These are phyloP conservation scores for Areca catechu DNA, from an alignment of 176 grass and related monocot genomes.

Conservation along the genomic window DNA sequence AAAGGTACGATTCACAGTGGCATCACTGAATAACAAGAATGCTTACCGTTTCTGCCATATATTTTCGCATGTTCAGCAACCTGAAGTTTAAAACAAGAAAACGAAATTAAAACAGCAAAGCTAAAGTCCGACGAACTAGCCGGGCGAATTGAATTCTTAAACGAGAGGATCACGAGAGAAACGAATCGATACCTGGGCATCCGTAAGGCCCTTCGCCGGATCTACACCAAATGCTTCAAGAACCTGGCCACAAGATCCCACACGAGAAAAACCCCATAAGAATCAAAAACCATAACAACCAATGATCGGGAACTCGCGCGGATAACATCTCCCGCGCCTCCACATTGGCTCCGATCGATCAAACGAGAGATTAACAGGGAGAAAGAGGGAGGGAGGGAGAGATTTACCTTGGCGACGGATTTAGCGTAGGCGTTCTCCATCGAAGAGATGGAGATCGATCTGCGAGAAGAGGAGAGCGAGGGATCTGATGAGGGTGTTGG, in stretches of 20 bases:
- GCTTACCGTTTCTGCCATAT: slow-evolving; percentile 72
- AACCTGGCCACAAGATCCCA: slow-evolving; percentile 37
- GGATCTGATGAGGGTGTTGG: background rate
- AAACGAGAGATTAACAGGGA: too few relatives aligned
- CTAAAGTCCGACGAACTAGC: background rate
- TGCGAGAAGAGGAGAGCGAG: background rate
- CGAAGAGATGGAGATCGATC: slow-evolving; percentile 15
- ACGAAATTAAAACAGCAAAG: slow-evolving; percentile 12
- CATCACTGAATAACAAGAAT: background rate
- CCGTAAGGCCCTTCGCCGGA: slow-evolving; percentile 72
- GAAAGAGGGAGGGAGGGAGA: background rate
- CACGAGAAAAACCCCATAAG: too few relatives aligned
- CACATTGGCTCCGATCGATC: too few relatives aligned
- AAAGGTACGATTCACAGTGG: too few relatives aligned
- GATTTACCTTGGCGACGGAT: slow-evolving; percentile 69
- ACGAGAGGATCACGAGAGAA: slow-evolving; percentile 11
- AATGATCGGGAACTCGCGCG: too few relatives aligned
- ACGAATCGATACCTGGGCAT: slow-evolving; percentile 49
- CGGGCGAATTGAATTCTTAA: background rate
- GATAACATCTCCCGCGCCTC: too few relatives aligned
- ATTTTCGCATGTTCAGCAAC: slow-evolving; percentile 59
- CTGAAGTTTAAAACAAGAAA: slow-evolving; percentile 41
- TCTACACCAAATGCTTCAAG: slow-evolving; percentile 83
- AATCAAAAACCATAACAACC: too few relatives aligned
- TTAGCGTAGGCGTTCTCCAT: slow-evolving; percentile 95